phyloP scores from a whole-genome alignment of 345 rosid genomes.

The Populus euphratica region DNA sequence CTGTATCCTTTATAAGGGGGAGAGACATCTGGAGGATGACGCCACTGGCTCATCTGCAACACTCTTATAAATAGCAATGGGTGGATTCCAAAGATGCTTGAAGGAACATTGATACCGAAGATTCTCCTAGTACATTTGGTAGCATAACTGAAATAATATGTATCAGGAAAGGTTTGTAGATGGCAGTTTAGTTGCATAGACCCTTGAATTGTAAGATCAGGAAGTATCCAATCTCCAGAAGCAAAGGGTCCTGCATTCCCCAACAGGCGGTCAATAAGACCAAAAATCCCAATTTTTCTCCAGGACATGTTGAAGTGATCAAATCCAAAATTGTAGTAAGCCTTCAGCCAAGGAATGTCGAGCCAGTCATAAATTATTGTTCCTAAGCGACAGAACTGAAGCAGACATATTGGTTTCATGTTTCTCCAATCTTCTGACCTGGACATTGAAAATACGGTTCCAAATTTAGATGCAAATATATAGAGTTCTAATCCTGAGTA shows the following conservation, averaged over 20 bases:
- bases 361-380: slow-evolving; percentile 88
- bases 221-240: slow-evolving; percentile 85
- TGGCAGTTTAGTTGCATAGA: slow-evolving; percentile 51
- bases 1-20: slow-evolving; percentile 93
- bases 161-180: slow-evolving; percentile 65
- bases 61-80: slow-evolving; percentile 81
- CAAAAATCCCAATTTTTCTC: slow-evolving; percentile 63
- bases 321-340: slow-evolving; percentile 88
- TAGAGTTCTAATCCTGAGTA: not conserved
- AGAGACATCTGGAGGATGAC: slow-evolving; percentile 52
- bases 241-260: slow-evolving; percentile 86
- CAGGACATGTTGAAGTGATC: slow-evolving; percentile 84
- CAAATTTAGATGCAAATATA: not conserved
- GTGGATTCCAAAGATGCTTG: slow-evolving; percentile 70
- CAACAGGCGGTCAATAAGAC: slow-evolving; percentile 61
- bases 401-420: slow-evolving; percentile 66
- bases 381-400: slow-evolving; percentile 79
- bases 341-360: slow-evolving; percentile 77
- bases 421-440: slow-evolving; percentile 85
- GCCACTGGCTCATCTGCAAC: slow-evolving; percentile 84
- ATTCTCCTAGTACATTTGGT: slow-evolving; percentile 69
- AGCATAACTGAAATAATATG: slow-evolving; percentile 92
- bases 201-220: slow-evolving; percentile 92
- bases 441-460: slow-evolving; percentile 10
- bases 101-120: slow-evolving; percentile 68